Evolutionary conservation across 306 rosid genomes (phyloP), one percentile per base, ranked within the genome.

Genomic region (Quercus rubra): DNA sequence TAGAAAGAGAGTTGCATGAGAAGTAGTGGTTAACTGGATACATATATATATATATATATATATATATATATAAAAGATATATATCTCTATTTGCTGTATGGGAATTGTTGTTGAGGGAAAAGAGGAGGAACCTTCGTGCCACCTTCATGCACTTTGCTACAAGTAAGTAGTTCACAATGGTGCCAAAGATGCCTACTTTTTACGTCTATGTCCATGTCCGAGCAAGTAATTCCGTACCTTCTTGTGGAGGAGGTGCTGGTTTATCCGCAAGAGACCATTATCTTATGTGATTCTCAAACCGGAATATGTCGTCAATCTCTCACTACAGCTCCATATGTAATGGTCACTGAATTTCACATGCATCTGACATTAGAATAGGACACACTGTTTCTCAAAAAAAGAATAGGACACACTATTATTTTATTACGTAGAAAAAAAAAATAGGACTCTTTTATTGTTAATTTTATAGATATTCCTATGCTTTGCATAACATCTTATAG

Each of bases 111-210:
- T 31, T 6, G 21, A 28, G 5, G 21, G 41, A 41, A 15, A 20
- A 30, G 46, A 31, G 43, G 59, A 56, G 79, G 83, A 80, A 80
- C 55, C 79, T 80, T 80, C 83, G 75, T 30, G 63, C 83, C 70
- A 55, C 78, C 75, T 79, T 73, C 83, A 67, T 74, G 58, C n/a
- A 49, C 13, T 73, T 73, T 74, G 69, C 27, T 74, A 49, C 19
- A 31, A 56, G 15, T 14, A 23, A 46, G 6, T 27, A 54, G 31
- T 6, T 3, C 21, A 72, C 7, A 23, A 28, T 52, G 76, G 61
- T 49, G 14, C 35, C 25, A 46, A 46, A 30, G n/a, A 51, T 17
- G 33, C 35, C 43, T 2, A 41, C 46, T 41, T 41, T 41, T 41
- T 6, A 17, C 30, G 30, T 71, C 15, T 15, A 14, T 3, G 11